These are phyloP conservation scores for Candida suzukii DNA, from an alignment of 805 yeast species.

Conservation along the genomic window DNA sequence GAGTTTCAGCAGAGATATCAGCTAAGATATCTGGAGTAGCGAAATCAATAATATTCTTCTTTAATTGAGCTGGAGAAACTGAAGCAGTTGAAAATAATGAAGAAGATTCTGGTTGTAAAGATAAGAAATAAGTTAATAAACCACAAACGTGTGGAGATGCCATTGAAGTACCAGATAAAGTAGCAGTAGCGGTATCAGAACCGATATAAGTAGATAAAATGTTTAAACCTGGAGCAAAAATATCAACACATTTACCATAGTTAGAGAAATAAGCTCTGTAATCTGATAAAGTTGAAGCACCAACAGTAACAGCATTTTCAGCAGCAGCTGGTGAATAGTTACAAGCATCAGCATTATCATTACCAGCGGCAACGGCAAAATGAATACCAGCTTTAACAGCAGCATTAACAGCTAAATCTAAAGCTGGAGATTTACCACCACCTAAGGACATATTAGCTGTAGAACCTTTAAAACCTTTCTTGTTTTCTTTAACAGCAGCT, in stretches of 20 bases:
- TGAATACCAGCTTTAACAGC: slow-evolving; percentile 85
- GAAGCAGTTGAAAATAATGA: slow-evolving; percentile 55
- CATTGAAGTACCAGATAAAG: slow-evolving; percentile 95
- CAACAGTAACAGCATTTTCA: slow-evolving; percentile 80
- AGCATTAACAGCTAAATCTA: slow-evolving; percentile 83
- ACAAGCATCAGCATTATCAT: slow-evolving; percentile 91
- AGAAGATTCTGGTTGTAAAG: slow-evolving; percentile 71
- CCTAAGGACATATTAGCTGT: slow-evolving; percentile 92
- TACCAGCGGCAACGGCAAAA: slow-evolving; percentile 96
- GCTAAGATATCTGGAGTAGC: slow-evolving; percentile 53
- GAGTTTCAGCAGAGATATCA: slow-evolving; percentile 68
- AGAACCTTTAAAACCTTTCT: slow-evolving; percentile 73
- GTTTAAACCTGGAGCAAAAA: slow-evolving; percentile 94
- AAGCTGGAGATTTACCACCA: slow-evolving; percentile 84
- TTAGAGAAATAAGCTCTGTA: slow-evolving; percentile 92
- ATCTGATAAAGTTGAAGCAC: slow-evolving; percentile 87
- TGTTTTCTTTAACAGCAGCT: slow-evolving; percentile 38
- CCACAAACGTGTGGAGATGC: slow-evolving; percentile 97
- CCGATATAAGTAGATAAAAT: slow-evolving; percentile 81
- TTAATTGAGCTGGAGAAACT: slow-evolving; percentile 66
- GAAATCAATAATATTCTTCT: slow-evolving; percentile 65
- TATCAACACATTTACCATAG: slow-evolving; percentile 92
- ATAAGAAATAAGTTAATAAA: slow-evolving; percentile 78
- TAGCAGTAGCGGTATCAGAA: slow-evolving; percentile 66
- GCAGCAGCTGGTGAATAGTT: slow-evolving; percentile 88